These are phyloP conservation scores for Nicotiana attenuata DNA, from an alignment of 257 asterid genomes.

Conservation along the genomic window DNA sequence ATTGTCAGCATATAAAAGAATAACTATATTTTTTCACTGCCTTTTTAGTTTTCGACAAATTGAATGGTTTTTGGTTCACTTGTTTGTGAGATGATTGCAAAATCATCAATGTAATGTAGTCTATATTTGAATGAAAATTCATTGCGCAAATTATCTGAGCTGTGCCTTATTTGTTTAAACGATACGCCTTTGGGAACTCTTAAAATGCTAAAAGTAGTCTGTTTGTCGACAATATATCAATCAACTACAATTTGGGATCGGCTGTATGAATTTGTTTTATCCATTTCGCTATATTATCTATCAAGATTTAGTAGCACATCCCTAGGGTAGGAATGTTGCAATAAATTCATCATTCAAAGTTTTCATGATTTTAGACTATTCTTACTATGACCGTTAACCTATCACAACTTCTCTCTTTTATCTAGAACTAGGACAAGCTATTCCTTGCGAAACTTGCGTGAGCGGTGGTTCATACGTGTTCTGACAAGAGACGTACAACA, in stretches of 20 bases:
- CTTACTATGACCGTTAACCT: not conserved
- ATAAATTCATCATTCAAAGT: not conserved
- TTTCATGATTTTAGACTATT: not conserved
- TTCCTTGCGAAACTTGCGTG: not conserved
- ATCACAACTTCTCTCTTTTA: too few species aligned
- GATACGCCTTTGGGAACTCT: not conserved
- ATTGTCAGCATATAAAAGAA: conserved; percentile 26
- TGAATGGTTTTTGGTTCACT: not conserved
- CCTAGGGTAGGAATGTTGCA: not conserved
- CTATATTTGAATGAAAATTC: not conserved
- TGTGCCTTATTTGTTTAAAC: not conserved
- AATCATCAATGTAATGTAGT: not conserved
- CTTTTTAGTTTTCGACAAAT: not conserved
- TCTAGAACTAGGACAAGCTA: not conserved
- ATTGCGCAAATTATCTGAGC: not conserved
- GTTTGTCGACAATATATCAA: too few species aligned
- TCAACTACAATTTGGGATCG: not conserved
- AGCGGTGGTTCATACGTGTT: not conserved
- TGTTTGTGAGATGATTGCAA: not conserved
- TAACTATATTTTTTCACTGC: not conserved
- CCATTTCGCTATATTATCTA: not conserved
- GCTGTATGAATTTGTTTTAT: not conserved
- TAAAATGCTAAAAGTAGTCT: not conserved
- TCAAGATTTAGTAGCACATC: not conserved
- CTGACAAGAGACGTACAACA: too few species aligned